Evolutionary conservation across 768 basidiomycete genomes (phyloP).

Genomic region (Russula lepida): DNA sequence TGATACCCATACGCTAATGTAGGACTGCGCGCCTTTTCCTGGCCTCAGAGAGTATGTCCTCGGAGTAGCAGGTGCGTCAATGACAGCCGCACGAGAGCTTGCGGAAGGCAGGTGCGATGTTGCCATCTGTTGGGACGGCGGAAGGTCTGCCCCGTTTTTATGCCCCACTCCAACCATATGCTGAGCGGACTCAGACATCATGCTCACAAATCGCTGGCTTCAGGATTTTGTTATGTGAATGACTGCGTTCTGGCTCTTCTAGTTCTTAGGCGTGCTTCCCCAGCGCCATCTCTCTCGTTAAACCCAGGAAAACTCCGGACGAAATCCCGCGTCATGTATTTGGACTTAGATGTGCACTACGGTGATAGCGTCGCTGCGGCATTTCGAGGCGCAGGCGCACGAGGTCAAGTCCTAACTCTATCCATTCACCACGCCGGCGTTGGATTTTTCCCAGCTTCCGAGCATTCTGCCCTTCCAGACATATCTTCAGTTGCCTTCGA

Average conservation of each 20-base stretch:
- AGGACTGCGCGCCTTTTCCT: conserved; percentile 81
- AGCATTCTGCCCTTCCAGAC: conserved; percentile 40
- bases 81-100: conserved; percentile 63
- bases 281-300: conserved; percentile 3
- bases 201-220: conserved; percentile 65
- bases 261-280: conserved; percentile 42
- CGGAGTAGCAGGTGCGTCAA: conserved; percentile 66
- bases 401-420: conserved; percentile 44
- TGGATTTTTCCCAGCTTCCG: conserved; percentile 74
- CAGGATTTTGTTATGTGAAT: conserved; percentile 92
- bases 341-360: conserved; percentile 90
- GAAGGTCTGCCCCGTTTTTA: conserved; percentile 40
- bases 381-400: conserved; percentile 35
- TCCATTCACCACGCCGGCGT: conserved; percentile 79
- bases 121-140: conserved; percentile 88
- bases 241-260: conserved; percentile 82
- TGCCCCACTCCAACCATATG: background rate
- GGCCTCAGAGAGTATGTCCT: conserved; percentile 61
- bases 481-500: conserved; percentile 34
- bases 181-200: conserved; percentile 51
- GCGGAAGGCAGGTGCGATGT: conserved; percentile 43
- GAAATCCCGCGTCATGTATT: conserved; percentile 70
- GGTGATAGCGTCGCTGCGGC: conserved; percentile 83
- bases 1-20: background rate
- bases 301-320: conserved; percentile 12